Conservation (phyloP, 192 early-diverging fungal species). For the Allomyces macrogynus region DNA sequence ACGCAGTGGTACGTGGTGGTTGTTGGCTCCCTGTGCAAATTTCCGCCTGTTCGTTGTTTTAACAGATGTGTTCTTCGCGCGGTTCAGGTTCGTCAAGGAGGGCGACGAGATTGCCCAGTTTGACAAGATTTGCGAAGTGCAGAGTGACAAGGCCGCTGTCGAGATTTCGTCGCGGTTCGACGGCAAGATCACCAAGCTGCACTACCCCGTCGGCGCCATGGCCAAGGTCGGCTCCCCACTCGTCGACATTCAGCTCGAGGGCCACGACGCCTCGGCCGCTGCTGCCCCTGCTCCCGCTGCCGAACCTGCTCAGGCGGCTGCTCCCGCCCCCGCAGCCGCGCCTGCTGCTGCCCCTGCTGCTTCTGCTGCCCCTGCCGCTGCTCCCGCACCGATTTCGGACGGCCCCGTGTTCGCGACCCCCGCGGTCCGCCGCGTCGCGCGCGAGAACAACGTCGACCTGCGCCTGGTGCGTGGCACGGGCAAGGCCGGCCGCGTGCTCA, state of each 20-base stretch:
- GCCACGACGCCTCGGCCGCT: slow-evolving; percentile 7
- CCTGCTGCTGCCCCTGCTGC: slow-evolving; percentile 3
- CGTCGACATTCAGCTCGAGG: slow-evolving; percentile 58
- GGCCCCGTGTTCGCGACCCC: slow-evolving; percentile 55
- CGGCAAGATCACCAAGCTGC: slow-evolving; percentile 55
- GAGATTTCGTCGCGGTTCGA: slow-evolving; percentile 93
- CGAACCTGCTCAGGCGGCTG: no score
- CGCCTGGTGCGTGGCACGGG: slow-evolving; percentile 57
- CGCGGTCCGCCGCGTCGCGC: slow-evolving; percentile 67
- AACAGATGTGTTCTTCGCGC: neutral
- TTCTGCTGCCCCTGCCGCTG: neutral
- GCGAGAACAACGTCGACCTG: slow-evolving; percentile 61
- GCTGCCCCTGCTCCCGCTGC: no score
- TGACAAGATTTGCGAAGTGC: slow-evolving; percentile 87
- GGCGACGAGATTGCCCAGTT: slow-evolving; percentile 80
- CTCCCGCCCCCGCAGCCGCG: slow-evolving; percentile 1
- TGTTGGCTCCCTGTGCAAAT: neutral
- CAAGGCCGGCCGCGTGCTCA: slow-evolving; percentile 67
- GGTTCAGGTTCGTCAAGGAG: slow-evolving; percentile 67
- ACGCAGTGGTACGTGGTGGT: slow-evolving; percentile 63
- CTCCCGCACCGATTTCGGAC: slow-evolving; percentile 10
- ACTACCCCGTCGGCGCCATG: slow-evolving; percentile 71
- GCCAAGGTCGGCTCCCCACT: slow-evolving; percentile 78
- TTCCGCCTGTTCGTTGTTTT: neutral
- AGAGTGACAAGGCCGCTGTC: slow-evolving; percentile 96